phyloP scores from a whole-genome alignment of 1,284 basidiomycete species.

The Ganoderma lucidum region DNA sequence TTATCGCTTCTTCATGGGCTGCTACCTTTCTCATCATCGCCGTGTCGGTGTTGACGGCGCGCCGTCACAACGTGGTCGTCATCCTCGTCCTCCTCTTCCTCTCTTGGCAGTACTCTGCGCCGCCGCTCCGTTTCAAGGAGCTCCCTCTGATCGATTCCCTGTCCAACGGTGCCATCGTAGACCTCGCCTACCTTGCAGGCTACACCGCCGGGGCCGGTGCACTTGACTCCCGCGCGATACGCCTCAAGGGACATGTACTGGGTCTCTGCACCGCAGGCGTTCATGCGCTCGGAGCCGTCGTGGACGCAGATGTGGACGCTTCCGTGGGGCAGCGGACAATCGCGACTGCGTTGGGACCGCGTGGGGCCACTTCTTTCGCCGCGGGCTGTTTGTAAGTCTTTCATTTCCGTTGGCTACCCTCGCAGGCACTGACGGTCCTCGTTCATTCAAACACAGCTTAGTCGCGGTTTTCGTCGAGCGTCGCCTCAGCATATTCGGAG shows the following conservation, averaged over 20 bases:
- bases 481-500: conserved; percentile 21
- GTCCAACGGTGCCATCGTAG: conserved; percentile 26
- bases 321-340: conserved; percentile 25
- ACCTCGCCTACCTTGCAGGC: conserved; percentile 21
- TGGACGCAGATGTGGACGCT: conserved; percentile 22
- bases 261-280: conserved; percentile 26
- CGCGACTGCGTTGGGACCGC: conserved; percentile 23
- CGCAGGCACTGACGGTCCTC: neutral
- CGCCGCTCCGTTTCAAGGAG: conserved; percentile 26
- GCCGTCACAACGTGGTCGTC: conserved; percentile 4
- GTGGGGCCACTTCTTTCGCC: conserved; percentile 15
- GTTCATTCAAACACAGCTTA: conserved; percentile 13
- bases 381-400: conserved; percentile 20
- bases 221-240: conserved; percentile 5
- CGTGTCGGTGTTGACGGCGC: neutral
- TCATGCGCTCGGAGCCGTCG: conserved; percentile 27
- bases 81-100: conserved; percentile 15
- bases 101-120: conserved; percentile 27
- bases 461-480: conserved; percentile 21
- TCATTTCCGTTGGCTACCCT: neutral
- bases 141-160: conserved; percentile 24
- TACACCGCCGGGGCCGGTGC: conserved; percentile 22
- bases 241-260: conserved; percentile 20
- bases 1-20: conserved; percentile 11
- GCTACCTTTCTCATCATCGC: conserved; percentile 14